Evolutionary conservation across 2,329 filamentous ascomycete genomes (phyloP).

Genomic region (Xylaria sp.): DNA sequence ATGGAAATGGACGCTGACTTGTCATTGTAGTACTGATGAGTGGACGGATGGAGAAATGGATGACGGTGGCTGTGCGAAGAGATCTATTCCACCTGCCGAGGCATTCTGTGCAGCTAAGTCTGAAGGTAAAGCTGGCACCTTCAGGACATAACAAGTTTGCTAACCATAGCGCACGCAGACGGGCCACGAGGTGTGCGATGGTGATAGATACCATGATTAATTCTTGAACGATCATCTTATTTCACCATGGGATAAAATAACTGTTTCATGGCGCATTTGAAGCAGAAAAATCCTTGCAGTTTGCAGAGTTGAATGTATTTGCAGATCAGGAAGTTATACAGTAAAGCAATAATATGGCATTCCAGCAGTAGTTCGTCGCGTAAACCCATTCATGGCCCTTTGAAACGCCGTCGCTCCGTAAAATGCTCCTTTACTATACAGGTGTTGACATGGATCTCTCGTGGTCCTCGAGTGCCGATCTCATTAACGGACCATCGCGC

Average conservation of each 20-base stretch:
- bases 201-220: not conserved
- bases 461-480: not conserved
- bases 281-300: not conserved
- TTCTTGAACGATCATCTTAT: not conserved
- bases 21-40: conserved; percentile 30
- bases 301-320: conserved; percentile 30
- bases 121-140: not conserved
- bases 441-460: conserved; percentile 18
- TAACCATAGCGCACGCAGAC: conserved; percentile 9
- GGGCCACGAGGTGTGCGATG: not conserved
- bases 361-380: conserved; percentile 5
- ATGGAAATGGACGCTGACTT: conserved; percentile 16
- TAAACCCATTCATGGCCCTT: conserved; percentile 29
- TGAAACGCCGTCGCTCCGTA: conserved; percentile 40
- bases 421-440: conserved; percentile 35
- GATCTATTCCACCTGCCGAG: conserved; percentile 25
- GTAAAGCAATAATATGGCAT: conserved; percentile 23
- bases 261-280: not conserved
- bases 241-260: no score
- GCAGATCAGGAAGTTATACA: conserved; percentile 18
- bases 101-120: not conserved
- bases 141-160: not conserved
- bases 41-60: conserved; percentile 43
- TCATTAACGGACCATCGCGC: not conserved
- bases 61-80: conserved; percentile 36